Percentiles rank a stretch among this genome's conserved stretches.
These are phyloP conservation scores for Bombardia bombarda DNA, from an alignment of 495 filamentous ascomycete species.

Conservation along the genomic window DNA sequence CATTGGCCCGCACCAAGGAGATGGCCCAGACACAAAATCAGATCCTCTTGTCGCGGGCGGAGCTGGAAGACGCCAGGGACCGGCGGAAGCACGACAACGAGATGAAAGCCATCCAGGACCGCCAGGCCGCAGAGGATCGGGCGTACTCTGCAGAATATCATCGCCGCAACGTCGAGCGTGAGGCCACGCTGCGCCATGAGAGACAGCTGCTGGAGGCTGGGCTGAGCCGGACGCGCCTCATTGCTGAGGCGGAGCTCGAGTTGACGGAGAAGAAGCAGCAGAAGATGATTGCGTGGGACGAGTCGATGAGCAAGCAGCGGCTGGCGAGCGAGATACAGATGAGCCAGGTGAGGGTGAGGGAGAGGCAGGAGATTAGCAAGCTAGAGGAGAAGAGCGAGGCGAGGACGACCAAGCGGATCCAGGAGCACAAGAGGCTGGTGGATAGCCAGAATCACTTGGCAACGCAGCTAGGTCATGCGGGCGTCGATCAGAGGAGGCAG, in stretches of 20 bases:
- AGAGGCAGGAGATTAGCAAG: slow-evolving; percentile 34
- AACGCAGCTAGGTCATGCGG: slow-evolving; percentile 24
- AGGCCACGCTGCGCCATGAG: slow-evolving; percentile 29
- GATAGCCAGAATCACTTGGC: slow-evolving; percentile 37
- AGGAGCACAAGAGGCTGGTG: slow-evolving; percentile 38
- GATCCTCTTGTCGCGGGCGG: slow-evolving; percentile 33
- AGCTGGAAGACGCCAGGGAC: slow-evolving; percentile 35
- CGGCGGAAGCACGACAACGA: slow-evolving; percentile 30
- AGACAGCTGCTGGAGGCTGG: slow-evolving; percentile 30
- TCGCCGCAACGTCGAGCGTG: slow-evolving; percentile 18
- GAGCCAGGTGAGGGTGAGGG: slow-evolving; percentile 29
- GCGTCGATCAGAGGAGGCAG: slow-evolving; percentile 28
- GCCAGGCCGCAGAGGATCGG: slow-evolving; percentile 19
- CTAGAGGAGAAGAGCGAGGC: slow-evolving; percentile 29
- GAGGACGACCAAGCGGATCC: slow-evolving; percentile 25
- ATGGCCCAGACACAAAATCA: slow-evolving; percentile 34
- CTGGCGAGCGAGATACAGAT: slow-evolving; percentile 30
- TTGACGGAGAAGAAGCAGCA: slow-evolving; percentile 27
- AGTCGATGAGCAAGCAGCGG: slow-evolving; percentile 22
- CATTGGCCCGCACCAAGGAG: slow-evolving; percentile 32
- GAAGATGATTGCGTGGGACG: slow-evolving; percentile 30
- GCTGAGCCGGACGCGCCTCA: slow-evolving; percentile 25
- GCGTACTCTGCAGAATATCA: slow-evolving; percentile 16
- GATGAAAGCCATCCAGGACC: slow-evolving; percentile 21
- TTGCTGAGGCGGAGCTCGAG: slow-evolving; percentile 33